These are phyloP conservation scores for Cystoderma amianthinum DNA, from an alignment of 768 basidiomycete species.

Conservation along the genomic window DNA sequence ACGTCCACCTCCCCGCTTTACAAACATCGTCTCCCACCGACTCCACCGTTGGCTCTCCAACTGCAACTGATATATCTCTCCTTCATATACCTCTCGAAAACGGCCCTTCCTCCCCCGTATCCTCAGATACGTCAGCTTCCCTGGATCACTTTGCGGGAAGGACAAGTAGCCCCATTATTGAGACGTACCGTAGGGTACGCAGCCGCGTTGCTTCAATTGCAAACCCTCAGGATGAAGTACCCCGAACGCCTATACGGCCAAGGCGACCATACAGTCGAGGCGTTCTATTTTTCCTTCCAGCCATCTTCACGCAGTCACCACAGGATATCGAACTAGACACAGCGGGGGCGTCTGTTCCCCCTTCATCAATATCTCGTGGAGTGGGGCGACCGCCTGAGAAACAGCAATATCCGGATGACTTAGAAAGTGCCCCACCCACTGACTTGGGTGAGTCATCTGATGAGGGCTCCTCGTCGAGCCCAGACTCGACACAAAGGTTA, in stretches of 20 bases:
- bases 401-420: slow-evolving; percentile 25
- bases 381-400: slow-evolving; percentile 39
- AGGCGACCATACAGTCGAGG: slow-evolving; percentile 45
- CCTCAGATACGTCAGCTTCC: slow-evolving; percentile 38
- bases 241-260: slow-evolving; percentile 41
- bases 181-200: slow-evolving; percentile 49
- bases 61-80: slow-evolving; percentile 46
- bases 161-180: slow-evolving; percentile 39
- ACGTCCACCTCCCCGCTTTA: slow-evolving; percentile 57
- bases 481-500: too few species aligned
- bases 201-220: slow-evolving; percentile 47
- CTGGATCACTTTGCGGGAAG: slow-evolving; percentile 35
- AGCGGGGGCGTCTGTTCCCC: slow-evolving; percentile 15
- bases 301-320: slow-evolving; percentile 60
- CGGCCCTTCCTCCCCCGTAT: slow-evolving; percentile 48
- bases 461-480: background rate
- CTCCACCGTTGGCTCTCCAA: slow-evolving; percentile 30
- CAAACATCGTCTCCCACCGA: slow-evolving; percentile 28
- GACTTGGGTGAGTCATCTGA: background rate
- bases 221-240: slow-evolving; percentile 27
- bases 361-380: slow-evolving; percentile 14
- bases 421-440: slow-evolving; percentile 15
- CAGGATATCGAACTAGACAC: slow-evolving; percentile 37
- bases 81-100: slow-evolving; percentile 60
- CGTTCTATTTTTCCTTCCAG: slow-evolving; percentile 77